Evolutionary conservation across 2,329 filamentous ascomycete genomes (phyloP), one percentile per base, ranked within the genome.

Genomic region (Arthrocladium fulminans): DNA sequence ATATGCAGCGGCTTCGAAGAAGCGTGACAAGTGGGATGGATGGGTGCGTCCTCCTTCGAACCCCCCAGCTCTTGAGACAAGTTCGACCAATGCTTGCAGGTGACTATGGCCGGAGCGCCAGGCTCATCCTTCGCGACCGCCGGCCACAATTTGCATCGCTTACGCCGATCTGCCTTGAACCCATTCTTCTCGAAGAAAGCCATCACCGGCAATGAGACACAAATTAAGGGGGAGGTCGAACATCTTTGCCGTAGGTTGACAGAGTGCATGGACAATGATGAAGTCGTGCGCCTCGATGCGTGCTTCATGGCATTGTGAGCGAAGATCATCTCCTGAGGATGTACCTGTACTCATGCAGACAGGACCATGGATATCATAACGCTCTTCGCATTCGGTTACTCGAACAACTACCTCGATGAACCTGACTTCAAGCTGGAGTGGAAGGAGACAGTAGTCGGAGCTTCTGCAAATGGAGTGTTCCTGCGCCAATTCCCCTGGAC

Each of bases 101-200:
- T 24, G 17, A 22, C n/a, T 9, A 37, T 37, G 29, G 45, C 27
- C 27, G 38, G 35, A 9, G 25, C 45, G 8, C 35, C 38, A 24
- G n/a, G 15, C 22, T 41, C 45, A 15, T 22, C 30, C 5, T 41
- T 67, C 6, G 49, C 61, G 3, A 73, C 68, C 0, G 57, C 66
- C n/a, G 54, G 60, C 6, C 65, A 70, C 49, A 61, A 68, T 19
- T 56, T 64, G 5, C 72, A 74, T 51, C 65, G 67, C 1, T 57
- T 63, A 15, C 66, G 71, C 2, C 66, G 71, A 12, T 61, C 52
- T 3, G 60, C 67, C 2, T 50, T 74, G 41, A 69, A 64, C 47
- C 63, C 60, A 0, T 73, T 70, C 58, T 75, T 73, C 54, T 71
- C 70, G 2, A 64, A 61, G 29, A 59, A 59, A 9, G 63, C 65